A percentile compares a stretch with the other conserved stretches of the same genome.
phyloP scores from a whole-genome alignment of 73 alveolate species.

The Urostyla sp. region DNA sequence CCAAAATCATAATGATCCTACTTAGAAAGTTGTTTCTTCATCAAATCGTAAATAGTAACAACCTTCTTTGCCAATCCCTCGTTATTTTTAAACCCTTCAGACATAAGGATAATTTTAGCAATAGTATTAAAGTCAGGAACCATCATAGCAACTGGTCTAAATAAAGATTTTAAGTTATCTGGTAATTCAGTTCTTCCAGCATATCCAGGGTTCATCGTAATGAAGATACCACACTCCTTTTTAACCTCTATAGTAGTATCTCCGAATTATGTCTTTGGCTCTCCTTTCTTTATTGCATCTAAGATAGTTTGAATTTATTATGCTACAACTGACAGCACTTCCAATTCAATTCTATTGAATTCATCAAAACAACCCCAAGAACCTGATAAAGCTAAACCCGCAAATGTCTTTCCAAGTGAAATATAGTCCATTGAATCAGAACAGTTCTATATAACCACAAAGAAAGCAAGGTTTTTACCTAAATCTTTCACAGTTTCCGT shows the following conservation, averaged over 20 bases:
- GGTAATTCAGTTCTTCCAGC: conserved; percentile 99
- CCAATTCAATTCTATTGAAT: conserved; percentile 99
- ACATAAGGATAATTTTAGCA: conserved; percentile 96
- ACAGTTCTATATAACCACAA: conserved; percentile 99
- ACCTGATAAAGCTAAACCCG: conserved; percentile 99
- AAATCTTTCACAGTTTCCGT: conserved; percentile 99
- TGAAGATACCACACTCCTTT: conserved; percentile 95
- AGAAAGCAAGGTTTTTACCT: conserved; percentile 99
- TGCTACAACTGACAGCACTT: conserved; percentile 99
- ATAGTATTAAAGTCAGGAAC: conserved; percentile 99
- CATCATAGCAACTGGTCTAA: conserved; percentile 99
- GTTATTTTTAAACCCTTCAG: conserved; percentile 93
- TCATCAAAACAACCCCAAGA: conserved; percentile 99
- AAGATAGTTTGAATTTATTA: conserved; percentile 97
- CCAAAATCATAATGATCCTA: conserved; percentile 99
- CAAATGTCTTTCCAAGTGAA: conserved; percentile 99
- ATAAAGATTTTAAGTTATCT: conserved; percentile 95
- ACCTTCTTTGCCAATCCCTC: conserved; percentile 75
- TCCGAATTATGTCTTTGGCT: conserved; percentile 85
- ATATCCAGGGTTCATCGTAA: conserved; percentile 99
- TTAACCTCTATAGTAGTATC: conserved; percentile 92
- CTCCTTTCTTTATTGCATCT: conserved; percentile 85
- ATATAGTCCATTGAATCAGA: conserved; percentile 99
- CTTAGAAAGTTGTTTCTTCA: conserved; percentile 98
- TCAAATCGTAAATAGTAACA: conserved; percentile 93